Conservation (phyloP, 345 rosid species). For the Ceriops tagal region DNA sequence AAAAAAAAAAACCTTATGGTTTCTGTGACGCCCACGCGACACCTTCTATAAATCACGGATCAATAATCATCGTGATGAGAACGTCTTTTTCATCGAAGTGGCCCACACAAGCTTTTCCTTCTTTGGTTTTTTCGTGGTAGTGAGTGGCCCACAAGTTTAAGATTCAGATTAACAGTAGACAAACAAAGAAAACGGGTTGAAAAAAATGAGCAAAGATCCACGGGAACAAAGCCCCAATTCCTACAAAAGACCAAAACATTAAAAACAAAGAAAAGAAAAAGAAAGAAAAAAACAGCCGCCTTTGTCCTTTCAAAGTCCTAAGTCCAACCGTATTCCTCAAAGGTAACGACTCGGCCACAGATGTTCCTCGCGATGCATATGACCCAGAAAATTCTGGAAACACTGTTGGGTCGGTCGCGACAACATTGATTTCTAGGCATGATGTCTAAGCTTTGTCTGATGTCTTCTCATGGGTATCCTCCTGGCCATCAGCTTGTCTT, state of each 20-base stretch:
- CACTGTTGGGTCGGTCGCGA: slow-evolving; percentile 19
- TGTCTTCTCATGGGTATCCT: slow-evolving; percentile 60
- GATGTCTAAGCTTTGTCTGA: slow-evolving; percentile 59
- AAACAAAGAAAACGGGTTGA: not conserved
- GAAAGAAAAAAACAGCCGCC: too few relatives aligned
- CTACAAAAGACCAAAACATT: not conserved
- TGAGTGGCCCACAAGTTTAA: not conserved
- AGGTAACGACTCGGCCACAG: slow-evolving; percentile 18
- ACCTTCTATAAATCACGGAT: too few relatives aligned
- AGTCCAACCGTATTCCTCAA: too few relatives aligned
- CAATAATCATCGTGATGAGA: too few relatives aligned
- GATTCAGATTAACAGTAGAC: not conserved
- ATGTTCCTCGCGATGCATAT: not conserved
- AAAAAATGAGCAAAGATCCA: not conserved
- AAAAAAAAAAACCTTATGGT: too few relatives aligned
- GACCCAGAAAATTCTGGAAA: slow-evolving; percentile 15
- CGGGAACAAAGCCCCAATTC: not conserved
- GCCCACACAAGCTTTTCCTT: too few relatives aligned
- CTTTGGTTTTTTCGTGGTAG: too few relatives aligned
- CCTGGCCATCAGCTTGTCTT: slow-evolving; percentile 35
- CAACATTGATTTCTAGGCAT: slow-evolving; percentile 12
- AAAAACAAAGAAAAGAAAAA: too few relatives aligned
- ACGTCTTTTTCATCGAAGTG: too few relatives aligned
- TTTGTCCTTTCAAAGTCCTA: too few relatives aligned
- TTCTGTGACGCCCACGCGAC: too few relatives aligned